phyloP scores from a whole-genome alignment of 2,329 filamentous ascomycete genomes.

The Colletotrichum sojae region DNA sequence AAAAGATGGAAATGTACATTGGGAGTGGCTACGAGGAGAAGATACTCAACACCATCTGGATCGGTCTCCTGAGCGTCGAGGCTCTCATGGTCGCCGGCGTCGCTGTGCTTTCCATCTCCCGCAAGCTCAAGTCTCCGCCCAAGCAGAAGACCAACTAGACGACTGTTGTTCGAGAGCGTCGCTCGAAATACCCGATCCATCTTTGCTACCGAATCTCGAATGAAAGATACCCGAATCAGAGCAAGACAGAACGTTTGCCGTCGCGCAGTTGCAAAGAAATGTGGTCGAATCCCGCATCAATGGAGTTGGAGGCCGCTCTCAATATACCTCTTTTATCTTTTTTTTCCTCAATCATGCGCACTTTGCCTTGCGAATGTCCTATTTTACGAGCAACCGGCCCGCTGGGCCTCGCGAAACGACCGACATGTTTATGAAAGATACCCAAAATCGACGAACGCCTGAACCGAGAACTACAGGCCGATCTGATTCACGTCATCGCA shows the following conservation, averaged over 20 bases:
- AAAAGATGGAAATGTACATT: conserved; percentile 47
- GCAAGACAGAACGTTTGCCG: background rate
- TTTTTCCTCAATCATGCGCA: background rate
- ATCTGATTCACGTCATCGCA: no score
- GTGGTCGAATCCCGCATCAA: conserved; percentile 1
- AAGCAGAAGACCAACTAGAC: conserved; percentile 38
- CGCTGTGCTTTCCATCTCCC: conserved; percentile 49
- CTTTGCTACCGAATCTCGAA: conserved; percentile 12
- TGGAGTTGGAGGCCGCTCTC: background rate
- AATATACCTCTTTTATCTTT: conserved; percentile 11
- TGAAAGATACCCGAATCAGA: conserved; percentile 1
- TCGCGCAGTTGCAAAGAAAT: background rate
- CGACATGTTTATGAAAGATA: conserved; percentile 24
- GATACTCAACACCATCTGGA: conserved; percentile 63
- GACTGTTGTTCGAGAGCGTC: background rate
- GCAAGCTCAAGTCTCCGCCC: conserved; percentile 43
- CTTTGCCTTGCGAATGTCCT: conserved; percentile 4
- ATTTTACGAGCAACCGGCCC: conserved; percentile 11
- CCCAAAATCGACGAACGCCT: background rate
- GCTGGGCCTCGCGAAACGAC: background rate
- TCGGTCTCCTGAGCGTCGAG: conserved; percentile 62
- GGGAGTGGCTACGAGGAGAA: conserved; percentile 52
- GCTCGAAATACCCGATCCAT: background rate
- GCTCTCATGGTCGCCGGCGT: conserved; percentile 60
- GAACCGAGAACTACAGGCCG: background rate